A percentile compares a stretch with the other conserved stretches of the same genome.
Evolutionary conservation across 768 basidiomycete genomes (phyloP).

Genomic region (Collybiopsis confluens): DNA sequence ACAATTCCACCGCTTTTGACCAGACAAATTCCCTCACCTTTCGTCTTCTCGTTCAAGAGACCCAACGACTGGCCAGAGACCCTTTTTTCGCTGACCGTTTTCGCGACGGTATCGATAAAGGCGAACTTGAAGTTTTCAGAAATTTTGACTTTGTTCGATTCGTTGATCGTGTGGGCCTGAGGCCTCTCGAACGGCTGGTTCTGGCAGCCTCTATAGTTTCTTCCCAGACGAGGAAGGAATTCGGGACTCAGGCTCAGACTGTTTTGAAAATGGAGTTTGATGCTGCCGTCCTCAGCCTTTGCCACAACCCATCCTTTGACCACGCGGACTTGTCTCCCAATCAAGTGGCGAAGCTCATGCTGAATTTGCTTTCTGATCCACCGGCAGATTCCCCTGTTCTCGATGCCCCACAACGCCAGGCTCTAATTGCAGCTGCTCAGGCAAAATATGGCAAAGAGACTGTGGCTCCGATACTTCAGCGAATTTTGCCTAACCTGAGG

Average conservation of each 20-base stretch:
- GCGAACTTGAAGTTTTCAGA: conserved; percentile 79
- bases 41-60: conserved; percentile 83
- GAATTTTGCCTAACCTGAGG: conserved; percentile 74
- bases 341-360: conserved; percentile 75
- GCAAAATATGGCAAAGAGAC: conserved; percentile 79
- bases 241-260: conserved; percentile 57
- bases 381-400: conserved; percentile 67
- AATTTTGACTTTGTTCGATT: conserved; percentile 83
- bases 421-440: conserved; percentile 69
- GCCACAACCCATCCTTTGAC: conserved; percentile 79
- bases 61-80: conserved; percentile 84
- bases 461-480: conserved; percentile 67
- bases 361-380: conserved; percentile 72
- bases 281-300: conserved; percentile 68
- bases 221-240: conserved; percentile 48
- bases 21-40: conserved; percentile 77
- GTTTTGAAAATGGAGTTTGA: conserved; percentile 79
- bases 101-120: conserved; percentile 84
- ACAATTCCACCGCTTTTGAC: conserved; percentile 64
- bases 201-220: conserved; percentile 72
- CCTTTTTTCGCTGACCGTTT: conserved; percentile 88
- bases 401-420: conserved; percentile 70
- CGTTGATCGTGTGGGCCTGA: conserved; percentile 74
- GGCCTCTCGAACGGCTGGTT: conserved; percentile 75
- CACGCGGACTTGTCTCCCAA: conserved; percentile 70